Evolutionary conservation across 306 rosid species (phyloP).

Genomic region (Sindora glabra): DNA sequence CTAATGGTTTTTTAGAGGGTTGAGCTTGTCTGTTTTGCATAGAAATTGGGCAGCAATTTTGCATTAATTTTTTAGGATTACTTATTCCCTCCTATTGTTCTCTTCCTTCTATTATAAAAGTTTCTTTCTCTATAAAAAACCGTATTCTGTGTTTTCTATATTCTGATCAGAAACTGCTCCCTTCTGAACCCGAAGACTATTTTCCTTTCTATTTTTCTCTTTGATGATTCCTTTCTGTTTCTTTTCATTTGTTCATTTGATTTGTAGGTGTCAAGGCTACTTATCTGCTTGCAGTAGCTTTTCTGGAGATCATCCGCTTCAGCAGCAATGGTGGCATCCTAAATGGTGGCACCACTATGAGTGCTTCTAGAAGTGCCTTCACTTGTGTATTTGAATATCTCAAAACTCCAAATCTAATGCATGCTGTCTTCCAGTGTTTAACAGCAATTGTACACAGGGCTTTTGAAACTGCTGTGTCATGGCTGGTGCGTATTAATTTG

Average conservation of each 20-base stretch:
- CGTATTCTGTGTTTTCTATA: neutral
- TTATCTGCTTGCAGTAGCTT: constrained; percentile 97
- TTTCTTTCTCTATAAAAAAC: too few species aligned
- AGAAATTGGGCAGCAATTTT: too few species aligned
- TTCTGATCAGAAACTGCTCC: neutral
- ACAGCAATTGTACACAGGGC: constrained; percentile 87
- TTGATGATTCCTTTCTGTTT: neutral
- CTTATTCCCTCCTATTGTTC: too few species aligned
- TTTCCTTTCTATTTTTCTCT: neutral
- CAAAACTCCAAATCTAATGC: constrained; percentile 90
- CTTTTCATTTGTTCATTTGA: constrained; percentile 2
- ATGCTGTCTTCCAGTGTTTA: constrained; percentile 90
- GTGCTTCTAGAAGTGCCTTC: constrained; percentile 81
- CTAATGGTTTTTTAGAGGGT: too few species aligned
- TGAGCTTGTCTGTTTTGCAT: too few species aligned
- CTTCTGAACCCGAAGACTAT: constrained; percentile 1
- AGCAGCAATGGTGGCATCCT: constrained; percentile 94
- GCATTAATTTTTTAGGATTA: too few species aligned
- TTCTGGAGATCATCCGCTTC: constrained; percentile 91
- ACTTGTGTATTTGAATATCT: constrained; percentile 94
- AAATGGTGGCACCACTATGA: constrained; percentile 60
- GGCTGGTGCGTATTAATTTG: constrained; percentile 71
- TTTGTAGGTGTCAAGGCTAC: constrained; percentile 95
- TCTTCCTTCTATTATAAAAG: too few species aligned
- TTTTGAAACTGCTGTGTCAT: constrained; percentile 74